Evolutionary conservation across 2,329 filamentous ascomycete genomes (phyloP).

Genomic region (Alternaria solani): DNA sequence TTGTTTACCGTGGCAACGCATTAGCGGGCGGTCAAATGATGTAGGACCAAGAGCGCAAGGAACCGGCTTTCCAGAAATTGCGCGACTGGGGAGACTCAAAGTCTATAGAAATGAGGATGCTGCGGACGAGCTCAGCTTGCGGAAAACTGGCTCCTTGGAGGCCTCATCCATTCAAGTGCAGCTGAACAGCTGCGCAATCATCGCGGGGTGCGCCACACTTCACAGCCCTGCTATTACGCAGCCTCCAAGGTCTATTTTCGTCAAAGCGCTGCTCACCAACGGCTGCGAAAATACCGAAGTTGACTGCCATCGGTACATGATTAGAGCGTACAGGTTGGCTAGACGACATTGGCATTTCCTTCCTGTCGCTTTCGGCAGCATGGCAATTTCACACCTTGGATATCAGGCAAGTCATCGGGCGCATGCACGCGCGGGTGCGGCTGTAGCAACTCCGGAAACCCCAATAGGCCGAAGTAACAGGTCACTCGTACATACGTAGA

Average conservation of each 20-base stretch:
- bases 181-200: conserved; percentile 11
- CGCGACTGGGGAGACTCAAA: neutral
- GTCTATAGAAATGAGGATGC: neutral
- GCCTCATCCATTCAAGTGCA: conserved; percentile 2
- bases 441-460: neutral
- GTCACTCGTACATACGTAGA: neutral
- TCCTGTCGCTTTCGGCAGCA: neutral
- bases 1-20: conserved; percentile 46
- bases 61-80: neutral
- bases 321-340: neutral
- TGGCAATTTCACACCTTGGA: neutral
- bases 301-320: neutral
- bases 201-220: conserved; percentile 17
- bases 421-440: conserved; percentile 1
- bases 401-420: neutral
- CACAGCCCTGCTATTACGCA: conserved; percentile 22
- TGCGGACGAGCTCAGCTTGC: neutral
- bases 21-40: conserved; percentile 8
- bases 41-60: conserved; percentile 8
- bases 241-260: conserved; percentile 12
- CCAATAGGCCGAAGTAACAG: neutral
- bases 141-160: neutral
- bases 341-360: neutral
- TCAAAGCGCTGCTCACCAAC: conserved; percentile 3
- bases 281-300: neutral